Evolutionary conservation across 768 basidiomycete species (phyloP).

Genomic region (Lyophyllum decastes): DNA sequence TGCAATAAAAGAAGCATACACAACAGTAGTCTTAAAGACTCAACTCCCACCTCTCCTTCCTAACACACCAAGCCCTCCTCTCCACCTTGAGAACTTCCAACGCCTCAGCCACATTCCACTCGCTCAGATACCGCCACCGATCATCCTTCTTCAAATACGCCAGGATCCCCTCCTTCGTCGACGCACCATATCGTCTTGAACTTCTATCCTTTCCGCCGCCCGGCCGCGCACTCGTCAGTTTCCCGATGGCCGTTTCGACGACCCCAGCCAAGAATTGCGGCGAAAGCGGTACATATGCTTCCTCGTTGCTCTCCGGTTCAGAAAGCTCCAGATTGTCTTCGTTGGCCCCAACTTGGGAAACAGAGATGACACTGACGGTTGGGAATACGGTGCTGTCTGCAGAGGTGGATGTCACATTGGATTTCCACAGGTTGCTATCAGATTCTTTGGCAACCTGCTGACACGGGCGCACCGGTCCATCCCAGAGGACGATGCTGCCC

Average conservation of each 20-base stretch:
- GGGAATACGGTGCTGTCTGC: slow-evolving; percentile 33
- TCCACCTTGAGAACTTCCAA: slow-evolving; percentile 45
- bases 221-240: slow-evolving; percentile 23
- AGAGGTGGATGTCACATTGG: slow-evolving; percentile 27
- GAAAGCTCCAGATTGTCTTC: slow-evolving; percentile 52
- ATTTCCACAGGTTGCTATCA: slow-evolving; percentile 52
- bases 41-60: slow-evolving; percentile 41
- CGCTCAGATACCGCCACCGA: slow-evolving; percentile 65
- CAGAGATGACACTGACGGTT: slow-evolving; percentile 12
- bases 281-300: slow-evolving; percentile 67
- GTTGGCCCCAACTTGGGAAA: slow-evolving; percentile 25
- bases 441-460: slow-evolving; percentile 20
- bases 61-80: slow-evolving; percentile 37
- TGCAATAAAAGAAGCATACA: too few relatives aligned
- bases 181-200: slow-evolving; percentile 21
- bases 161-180: slow-evolving; percentile 48
- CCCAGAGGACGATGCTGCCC: slow-evolving; percentile 76
- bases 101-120: slow-evolving; percentile 66
- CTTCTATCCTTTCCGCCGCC: slow-evolving; percentile 6
- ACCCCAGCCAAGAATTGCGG: slow-evolving; percentile 46
- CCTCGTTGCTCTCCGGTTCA: slow-evolving; percentile 62
- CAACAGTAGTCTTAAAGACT: slow-evolving; percentile 21
- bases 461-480: slow-evolving; percentile 53
- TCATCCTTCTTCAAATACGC: slow-evolving; percentile 53
- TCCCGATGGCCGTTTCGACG: slow-evolving; percentile 47